Conservation (phyloP, 2,329 filamentous ascomycete genomes). For the Penicillium sp. region DNA sequence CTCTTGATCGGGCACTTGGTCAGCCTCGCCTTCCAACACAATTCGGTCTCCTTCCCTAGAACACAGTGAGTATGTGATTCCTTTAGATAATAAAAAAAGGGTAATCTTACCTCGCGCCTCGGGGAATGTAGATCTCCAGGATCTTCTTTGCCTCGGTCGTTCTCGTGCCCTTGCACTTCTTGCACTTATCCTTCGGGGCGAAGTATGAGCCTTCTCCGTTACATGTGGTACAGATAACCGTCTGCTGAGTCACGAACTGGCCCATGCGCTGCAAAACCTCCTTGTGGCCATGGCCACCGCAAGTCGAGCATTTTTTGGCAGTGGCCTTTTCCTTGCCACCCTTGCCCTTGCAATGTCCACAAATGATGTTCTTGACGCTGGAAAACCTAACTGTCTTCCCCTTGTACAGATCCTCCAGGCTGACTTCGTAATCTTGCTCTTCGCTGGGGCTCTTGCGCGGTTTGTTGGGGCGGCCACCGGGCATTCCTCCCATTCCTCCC, state of each 20-base stretch:
- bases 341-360: constrained; percentile 79
- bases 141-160: constrained; percentile 88
- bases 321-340: constrained; percentile 93
- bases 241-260: constrained; percentile 78
- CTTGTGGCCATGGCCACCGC: constrained; percentile 75
- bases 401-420: constrained; percentile 93
- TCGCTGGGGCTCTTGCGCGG: constrained; percentile 73
- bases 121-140: constrained; percentile 92
- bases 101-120: constrained; percentile 64
- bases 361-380: constrained; percentile 91
- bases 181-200: constrained; percentile 96
- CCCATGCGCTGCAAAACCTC: constrained; percentile 80
- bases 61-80: constrained; percentile 5
- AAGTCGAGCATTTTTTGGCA: constrained; percentile 76
- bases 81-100: neutral
- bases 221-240: constrained; percentile 78
- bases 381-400: constrained; percentile 97
- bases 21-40: constrained; percentile 86
- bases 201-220: constrained; percentile 80
- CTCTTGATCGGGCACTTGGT: constrained; percentile 83
- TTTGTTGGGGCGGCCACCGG: constrained; percentile 36
- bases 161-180: constrained; percentile 95
- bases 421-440: constrained; percentile 87
- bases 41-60: constrained; percentile 77
- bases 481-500: constrained; percentile 36